These are phyloP conservation scores for Plasmodium yoelii DNA, from an alignment of 169 alveolate genomes.

Conservation along the genomic window DNA sequence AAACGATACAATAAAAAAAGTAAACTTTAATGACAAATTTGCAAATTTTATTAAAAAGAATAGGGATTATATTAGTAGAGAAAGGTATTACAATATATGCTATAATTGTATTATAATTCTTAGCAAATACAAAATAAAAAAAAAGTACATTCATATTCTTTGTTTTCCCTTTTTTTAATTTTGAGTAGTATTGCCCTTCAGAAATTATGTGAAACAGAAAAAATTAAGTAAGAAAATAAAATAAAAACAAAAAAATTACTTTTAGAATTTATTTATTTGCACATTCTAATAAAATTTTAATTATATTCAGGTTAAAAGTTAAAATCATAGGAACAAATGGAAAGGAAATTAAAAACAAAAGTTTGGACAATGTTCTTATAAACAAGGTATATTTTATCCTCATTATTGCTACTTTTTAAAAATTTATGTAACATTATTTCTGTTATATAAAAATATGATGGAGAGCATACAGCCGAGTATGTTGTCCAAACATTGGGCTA, in stretches of 20 bases:
- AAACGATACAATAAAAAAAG: neutral
- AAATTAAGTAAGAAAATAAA: slow-evolving; percentile 37
- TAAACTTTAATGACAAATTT: slow-evolving; percentile 35
- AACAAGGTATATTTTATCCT: slow-evolving; percentile 38
- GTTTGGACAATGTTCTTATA: slow-evolving; percentile 67
- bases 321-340: slow-evolving; percentile 69
- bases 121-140: neutral
- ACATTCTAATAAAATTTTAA: neutral
- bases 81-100: slow-evolving; percentile 14
- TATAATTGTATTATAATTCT: neutral
- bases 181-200: slow-evolving; percentile 35
- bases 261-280: neutral
- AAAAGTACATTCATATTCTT: neutral
- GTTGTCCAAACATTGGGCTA: too few relatives aligned
- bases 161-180: slow-evolving; percentile 1
- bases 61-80: slow-evolving; percentile 42
- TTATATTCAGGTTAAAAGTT: slow-evolving; percentile 42
- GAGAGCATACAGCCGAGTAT: too few relatives aligned
- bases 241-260: neutral
- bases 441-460: too few relatives aligned
- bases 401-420: neutral
- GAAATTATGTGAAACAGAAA: slow-evolving; percentile 32
- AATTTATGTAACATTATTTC: too few relatives aligned
- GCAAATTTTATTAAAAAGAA: slow-evolving; percentile 49
- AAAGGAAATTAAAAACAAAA: slow-evolving; percentile 43